Base-by-base conservation (phyloP, 768 basidiomycete genomes). In the Amanita muscaria region DNA sequence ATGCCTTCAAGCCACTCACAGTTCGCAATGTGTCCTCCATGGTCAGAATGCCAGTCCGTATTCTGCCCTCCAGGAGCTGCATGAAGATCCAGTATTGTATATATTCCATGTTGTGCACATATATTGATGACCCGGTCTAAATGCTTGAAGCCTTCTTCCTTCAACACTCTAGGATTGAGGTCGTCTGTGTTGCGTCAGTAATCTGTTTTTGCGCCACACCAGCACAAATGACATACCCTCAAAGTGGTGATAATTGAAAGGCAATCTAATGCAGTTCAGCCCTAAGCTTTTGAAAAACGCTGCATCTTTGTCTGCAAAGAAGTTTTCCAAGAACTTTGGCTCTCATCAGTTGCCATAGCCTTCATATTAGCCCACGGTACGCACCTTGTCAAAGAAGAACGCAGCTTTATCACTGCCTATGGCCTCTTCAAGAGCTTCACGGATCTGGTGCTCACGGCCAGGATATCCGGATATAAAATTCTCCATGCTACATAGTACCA, bases 371-470 rank as follows among this genome's bases (percentile, higher is more conserved):
- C 2, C 22, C 23, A n/a, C 18, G 27, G 5, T 46, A 31, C 61
- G 21, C 46, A 80, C 86, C 70, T 83, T 86, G 71, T 90, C 84
- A 56, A 89, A 91, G 70, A 88, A 91, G 59, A 79, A 79, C 9
- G 78, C 77, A 7, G 81, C 76, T 59, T 85, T 83, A 36, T 73
- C 72, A 40, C 71, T 48, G 0, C 88, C 88, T 21, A 90, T 67
- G 2, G 77, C 71, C 8, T 75, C 68, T 15, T 73, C 69, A n/a
- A 91, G 66, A 1, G 79, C 79, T 16, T 74, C 76, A 27, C 87
- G 79, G 49, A 88, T 81, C 60, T 89, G 81, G 58, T 69, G 77
- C 58, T 90, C 87, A 54, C 85, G 86, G 3, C 85, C 88, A 47
- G 88, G 84, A 59, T 80, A 89, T 10, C 82, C 83, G 43, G 77